Conservation (phyloP, 2,329 filamentous ascomycete genomes). For the Ampelomyces quisqualis region DNA sequence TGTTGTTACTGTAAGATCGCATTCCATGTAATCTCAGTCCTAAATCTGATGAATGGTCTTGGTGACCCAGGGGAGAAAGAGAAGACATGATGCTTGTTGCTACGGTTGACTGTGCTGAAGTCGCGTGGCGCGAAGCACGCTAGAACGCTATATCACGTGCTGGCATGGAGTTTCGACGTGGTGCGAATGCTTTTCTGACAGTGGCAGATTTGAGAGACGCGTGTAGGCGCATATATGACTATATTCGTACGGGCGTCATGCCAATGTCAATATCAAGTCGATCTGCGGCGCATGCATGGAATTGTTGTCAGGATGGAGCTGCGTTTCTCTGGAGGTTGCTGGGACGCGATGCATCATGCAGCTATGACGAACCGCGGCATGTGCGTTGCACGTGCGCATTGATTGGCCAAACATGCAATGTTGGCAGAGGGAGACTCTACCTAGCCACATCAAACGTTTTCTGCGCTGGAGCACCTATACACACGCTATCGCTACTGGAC, state of each 20-base stretch:
- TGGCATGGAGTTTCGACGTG: no score
- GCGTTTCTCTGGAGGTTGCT: background rate
- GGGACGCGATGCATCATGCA: background rate
- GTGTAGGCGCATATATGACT: no score
- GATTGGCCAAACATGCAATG: conserved; percentile 20
- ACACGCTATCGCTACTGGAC: conserved; percentile 3
- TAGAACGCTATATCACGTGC: background rate
- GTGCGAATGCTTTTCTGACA: no score
- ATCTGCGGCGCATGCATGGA: no score
- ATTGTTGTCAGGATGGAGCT: no score
- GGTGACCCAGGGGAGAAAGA: no score
- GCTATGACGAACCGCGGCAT: conserved; percentile 9
- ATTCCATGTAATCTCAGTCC: no score
- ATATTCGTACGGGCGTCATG: no score
- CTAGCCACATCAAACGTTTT: conserved; percentile 9
- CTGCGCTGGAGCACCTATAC: background rate
- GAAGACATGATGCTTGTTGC: background rate
- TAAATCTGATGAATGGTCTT: no score
- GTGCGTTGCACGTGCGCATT: conserved; percentile 17
- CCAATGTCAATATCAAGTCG: background rate
- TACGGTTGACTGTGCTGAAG: no score
- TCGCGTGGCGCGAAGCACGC: background rate
- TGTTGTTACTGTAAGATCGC: no score
- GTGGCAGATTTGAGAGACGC: no score
- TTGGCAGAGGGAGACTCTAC: conserved; percentile 10